phyloP scores from a whole-genome alignment of 1,284 basidiomycete genomes.

The Schizopora paradoxa region DNA sequence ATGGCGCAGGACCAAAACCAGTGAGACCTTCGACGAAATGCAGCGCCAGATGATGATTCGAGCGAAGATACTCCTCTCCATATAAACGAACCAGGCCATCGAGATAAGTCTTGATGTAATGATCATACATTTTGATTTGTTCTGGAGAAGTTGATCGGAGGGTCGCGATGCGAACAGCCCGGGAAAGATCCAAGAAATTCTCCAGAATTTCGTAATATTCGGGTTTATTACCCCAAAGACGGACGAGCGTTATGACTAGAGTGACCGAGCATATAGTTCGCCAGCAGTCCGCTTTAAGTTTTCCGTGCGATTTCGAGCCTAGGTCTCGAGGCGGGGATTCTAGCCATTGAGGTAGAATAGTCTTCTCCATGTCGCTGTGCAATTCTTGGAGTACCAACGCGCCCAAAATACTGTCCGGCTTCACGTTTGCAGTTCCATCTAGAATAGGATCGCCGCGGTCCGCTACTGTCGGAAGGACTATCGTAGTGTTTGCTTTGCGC shows the following conservation, averaged over 20 bases:
- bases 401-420: too few relatives aligned
- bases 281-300: conserved; percentile 36
- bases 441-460: too few relatives aligned
- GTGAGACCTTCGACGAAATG: conserved; percentile 20
- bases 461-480: too few relatives aligned
- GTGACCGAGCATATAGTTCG: conserved; percentile 26
- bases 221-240: conserved; percentile 24
- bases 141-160: background rate
- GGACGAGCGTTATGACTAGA: conserved; percentile 30
- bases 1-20: conserved; percentile 21
- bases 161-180: background rate
- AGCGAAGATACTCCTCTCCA: background rate
- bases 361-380: too few relatives aligned
- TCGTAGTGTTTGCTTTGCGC: too few relatives aligned
- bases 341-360: conserved; percentile 29
- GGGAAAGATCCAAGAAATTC: background rate
- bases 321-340: conserved; percentile 29
- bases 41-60: conserved; percentile 23
- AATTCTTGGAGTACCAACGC: too few relatives aligned
- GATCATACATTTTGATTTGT: too few relatives aligned
- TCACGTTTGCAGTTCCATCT: too few relatives aligned
- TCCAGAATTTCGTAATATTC: background rate
- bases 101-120: conserved; percentile 1
- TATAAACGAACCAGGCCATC: too few relatives aligned
- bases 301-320: conserved; percentile 27